Conservation (phyloP, 371 early-diverging fungal genomes). For the Apophysomyces trapeziformis region DNA sequence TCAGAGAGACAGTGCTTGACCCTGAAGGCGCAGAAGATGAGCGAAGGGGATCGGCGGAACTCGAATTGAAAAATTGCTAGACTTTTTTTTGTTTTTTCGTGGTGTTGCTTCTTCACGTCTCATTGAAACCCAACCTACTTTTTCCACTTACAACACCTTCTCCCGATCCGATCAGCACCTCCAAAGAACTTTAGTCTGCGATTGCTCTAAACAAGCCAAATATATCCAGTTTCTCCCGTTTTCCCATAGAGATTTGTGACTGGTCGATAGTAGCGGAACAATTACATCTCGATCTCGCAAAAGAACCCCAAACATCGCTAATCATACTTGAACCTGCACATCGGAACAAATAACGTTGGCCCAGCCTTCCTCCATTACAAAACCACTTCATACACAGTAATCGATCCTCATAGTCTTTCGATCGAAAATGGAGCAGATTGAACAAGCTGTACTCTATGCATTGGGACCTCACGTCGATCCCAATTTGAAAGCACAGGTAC, state of each 20-base stretch:
- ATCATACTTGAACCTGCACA: slow-evolving; percentile 1
- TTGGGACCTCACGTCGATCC: slow-evolving; percentile 74
- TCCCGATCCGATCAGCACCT: slow-evolving; percentile 1
- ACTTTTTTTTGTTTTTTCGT: slow-evolving; percentile 12
- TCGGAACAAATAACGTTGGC: slow-evolving; percentile 3
- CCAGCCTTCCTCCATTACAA: not conserved
- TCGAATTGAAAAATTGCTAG: slow-evolving; percentile 14
- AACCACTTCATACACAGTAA: not conserved
- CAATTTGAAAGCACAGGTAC: slow-evolving; percentile 76
- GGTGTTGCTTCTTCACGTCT: not conserved
- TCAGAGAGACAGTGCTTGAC: no score
- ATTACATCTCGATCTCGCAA: slow-evolving; percentile 4
- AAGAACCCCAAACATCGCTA: not conserved
- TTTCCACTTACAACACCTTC: not conserved
- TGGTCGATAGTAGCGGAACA: slow-evolving; percentile 8
- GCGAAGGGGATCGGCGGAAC: not conserved
- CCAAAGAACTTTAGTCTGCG: not conserved
- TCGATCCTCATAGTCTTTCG: slow-evolving; percentile 3
- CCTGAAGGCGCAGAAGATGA: no score
- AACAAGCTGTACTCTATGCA: slow-evolving; percentile 84
- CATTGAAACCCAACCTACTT: not conserved
- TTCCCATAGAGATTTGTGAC: slow-evolving; percentile 7
- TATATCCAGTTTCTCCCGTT: not conserved
- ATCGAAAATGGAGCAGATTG: slow-evolving; percentile 77
- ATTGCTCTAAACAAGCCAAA: not conserved